phyloP scores from a whole-genome alignment of 805 yeast species.

The Candida nanaspora region DNA sequence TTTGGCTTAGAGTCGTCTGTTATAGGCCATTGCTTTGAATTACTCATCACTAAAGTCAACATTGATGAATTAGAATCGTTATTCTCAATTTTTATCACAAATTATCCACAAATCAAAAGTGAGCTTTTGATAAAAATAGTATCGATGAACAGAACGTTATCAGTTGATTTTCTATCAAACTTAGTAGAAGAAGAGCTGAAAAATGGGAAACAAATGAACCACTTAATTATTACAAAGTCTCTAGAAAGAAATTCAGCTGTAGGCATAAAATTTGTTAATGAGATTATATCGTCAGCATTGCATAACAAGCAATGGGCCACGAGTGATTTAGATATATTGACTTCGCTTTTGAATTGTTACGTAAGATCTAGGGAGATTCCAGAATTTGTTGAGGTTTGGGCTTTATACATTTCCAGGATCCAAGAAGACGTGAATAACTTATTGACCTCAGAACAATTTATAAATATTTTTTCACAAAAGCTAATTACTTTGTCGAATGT shows the following conservation, averaged over 20 bases:
- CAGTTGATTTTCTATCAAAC: constrained; percentile 40
- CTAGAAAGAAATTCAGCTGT: constrained; percentile 51
- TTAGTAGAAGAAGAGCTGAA: constrained; percentile 28
- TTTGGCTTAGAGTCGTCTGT: background rate
- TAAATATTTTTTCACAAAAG: constrained; percentile 31
- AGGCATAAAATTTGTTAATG: constrained; percentile 37
- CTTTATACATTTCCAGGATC: constrained; percentile 5
- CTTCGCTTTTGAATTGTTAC: constrained; percentile 30
- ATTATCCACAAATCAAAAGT: constrained; percentile 34
- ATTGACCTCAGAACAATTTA: constrained; percentile 22
- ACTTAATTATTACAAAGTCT: constrained; percentile 40
- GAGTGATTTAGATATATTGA: constrained; percentile 8
- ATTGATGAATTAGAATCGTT: constrained; percentile 39
- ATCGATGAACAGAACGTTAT: constrained; percentile 42
- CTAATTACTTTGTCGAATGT: constrained; percentile 37
- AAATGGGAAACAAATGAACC: constrained; percentile 14
- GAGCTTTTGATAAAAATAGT: constrained; percentile 39
- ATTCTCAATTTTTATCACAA: constrained; percentile 33
- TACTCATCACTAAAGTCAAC: constrained; percentile 26
- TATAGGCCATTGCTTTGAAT: constrained; percentile 24
- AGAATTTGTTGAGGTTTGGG: constrained; percentile 43
- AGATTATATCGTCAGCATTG: constrained; percentile 12
- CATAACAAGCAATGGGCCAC: constrained; percentile 2
- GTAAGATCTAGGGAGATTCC: constrained; percentile 51
- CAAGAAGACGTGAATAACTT: background rate